Evolutionary conservation across 2,329 filamentous ascomycete genomes (phyloP), one percentile per base, ranked within the genome.

Genomic region (Trichoderma hamatum): DNA sequence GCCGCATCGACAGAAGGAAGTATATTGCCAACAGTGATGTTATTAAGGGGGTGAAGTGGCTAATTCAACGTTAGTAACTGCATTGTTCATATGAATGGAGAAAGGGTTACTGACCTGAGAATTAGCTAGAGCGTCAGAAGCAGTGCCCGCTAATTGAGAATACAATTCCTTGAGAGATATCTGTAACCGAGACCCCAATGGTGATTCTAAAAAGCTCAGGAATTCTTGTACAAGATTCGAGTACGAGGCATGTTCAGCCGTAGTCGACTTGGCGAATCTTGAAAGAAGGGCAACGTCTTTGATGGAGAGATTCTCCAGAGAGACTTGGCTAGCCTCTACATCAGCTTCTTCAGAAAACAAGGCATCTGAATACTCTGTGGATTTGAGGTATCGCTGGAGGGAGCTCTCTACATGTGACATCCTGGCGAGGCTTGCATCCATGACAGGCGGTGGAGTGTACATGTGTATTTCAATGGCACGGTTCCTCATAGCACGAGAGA

Each of bases 401-500:
- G 75, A 79, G 21, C 85, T 82, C 70, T 89, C 87, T 30, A 88
- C 76, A 11, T 81, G 78, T 0, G 83, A 74, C 16, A 87, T 77
- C 30, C 76, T 80, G n/a, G 76, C 75, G n/a, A 80, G 75, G 74
- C 79, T 81, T 3, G 73, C 63, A 2, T 78, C 75, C 1, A 73
- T 71, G 13, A 52, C 70, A 1, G 81, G 78, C 1, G 80, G 79
- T 5, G 81, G 76, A 7, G 79, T 78, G 71, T 89, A 84, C 56
- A 99, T 83, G 75, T 90, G 96, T 11, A 99, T 91, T 79, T 99
- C 96, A 30, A 97, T 86, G 60, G 94, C 94, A 78, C 96, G 89
- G 80, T 99, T 99, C 69, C 96, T 87, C 96, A 99, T 99, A 0
- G 96, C 96, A 71, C 96, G 88, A 3, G 96, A 99, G 10, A 99